Conservation (phyloP, 441 rosid genomes). For the Cnidoscolus chayamansa region DNA sequence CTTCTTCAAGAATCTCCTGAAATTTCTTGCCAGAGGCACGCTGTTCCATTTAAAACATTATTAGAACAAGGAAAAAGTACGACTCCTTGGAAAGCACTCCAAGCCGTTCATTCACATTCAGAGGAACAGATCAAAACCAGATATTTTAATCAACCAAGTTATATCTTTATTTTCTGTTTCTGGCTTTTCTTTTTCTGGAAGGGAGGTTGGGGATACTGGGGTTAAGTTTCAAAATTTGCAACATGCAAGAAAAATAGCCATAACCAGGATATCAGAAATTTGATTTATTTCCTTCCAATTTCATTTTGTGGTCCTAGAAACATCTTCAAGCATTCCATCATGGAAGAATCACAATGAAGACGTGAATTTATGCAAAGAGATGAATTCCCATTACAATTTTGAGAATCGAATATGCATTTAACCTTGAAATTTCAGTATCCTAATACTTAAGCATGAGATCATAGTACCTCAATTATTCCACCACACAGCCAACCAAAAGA, state of each 20-base stretch:
- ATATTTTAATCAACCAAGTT: background rate
- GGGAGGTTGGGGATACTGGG: too few relatives aligned
- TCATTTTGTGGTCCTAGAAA: background rate
- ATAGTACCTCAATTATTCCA: constrained; percentile 88
- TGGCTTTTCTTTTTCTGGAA: background rate
- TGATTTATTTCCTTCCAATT: background rate
- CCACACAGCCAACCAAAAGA: constrained; percentile 97
- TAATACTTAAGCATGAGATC: constrained; percentile 15
- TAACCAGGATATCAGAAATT: background rate
- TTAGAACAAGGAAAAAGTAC: constrained; percentile 8
- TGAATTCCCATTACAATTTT: background rate
- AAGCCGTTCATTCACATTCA: background rate
- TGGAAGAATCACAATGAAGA: background rate
- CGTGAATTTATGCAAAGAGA: background rate
- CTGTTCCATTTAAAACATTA: constrained; percentile 42
- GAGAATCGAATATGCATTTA: background rate
- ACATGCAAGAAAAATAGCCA: too few relatives aligned
- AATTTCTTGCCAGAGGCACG: constrained; percentile 88
- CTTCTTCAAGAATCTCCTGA: constrained; percentile 87
- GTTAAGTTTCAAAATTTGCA: too few relatives aligned
- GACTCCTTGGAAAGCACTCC: background rate
- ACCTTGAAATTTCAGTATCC: background rate
- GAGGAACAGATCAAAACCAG: background rate
- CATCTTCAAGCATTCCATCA: background rate
- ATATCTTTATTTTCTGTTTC: too few relatives aligned